A percentile compares a stretch with the other conserved stretches of the same genome.
These are phyloP conservation scores for Naganishia liquefaciens DNA, from an alignment of 1,284 basidiomycete genomes.

Conservation along the genomic window DNA sequence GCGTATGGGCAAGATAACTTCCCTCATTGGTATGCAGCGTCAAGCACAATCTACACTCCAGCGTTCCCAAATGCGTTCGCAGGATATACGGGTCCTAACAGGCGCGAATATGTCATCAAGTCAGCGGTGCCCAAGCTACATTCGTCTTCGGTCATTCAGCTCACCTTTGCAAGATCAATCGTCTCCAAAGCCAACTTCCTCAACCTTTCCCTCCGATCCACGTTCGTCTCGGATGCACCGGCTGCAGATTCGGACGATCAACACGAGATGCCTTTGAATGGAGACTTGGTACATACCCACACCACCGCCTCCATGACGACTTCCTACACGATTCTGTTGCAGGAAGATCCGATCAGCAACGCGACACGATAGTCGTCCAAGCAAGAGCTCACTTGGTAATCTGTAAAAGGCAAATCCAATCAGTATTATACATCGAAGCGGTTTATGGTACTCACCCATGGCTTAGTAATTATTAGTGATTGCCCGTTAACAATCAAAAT, in stretches of 20 bases:
- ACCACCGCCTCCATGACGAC: constrained; percentile 93
- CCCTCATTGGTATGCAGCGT: constrained; percentile 99
- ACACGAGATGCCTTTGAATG: neutral
- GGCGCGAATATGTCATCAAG: constrained; percentile 9
- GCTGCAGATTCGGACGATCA: constrained; percentile 35
- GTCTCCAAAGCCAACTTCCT: constrained; percentile 94
- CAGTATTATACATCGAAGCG: neutral
- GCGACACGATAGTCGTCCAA: too few relatives aligned
- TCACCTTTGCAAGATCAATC: constrained; percentile 88
- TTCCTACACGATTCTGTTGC: constrained; percentile 83
- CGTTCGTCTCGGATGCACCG: constrained; percentile 73
- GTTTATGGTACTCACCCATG: constrained; percentile 5
- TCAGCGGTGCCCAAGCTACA: neutral
- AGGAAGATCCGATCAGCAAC: too few relatives aligned
- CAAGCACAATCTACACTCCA: constrained; percentile 96
- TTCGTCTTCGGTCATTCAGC: constrained; percentile 33
- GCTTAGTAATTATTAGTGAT: neutral
- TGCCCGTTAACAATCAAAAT: neutral
- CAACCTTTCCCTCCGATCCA: constrained; percentile 91
- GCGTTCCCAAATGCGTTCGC: constrained; percentile 91
- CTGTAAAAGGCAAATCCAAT: constrained; percentile 34
- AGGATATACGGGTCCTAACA: constrained; percentile 96
- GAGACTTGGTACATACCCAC: constrained; percentile 57
- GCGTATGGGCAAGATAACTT: constrained; percentile 91
- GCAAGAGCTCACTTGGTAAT: constrained; percentile 47